phyloP scores from a whole-genome alignment of 169 alveolate species.

The Plasmodium relictum region DNA sequence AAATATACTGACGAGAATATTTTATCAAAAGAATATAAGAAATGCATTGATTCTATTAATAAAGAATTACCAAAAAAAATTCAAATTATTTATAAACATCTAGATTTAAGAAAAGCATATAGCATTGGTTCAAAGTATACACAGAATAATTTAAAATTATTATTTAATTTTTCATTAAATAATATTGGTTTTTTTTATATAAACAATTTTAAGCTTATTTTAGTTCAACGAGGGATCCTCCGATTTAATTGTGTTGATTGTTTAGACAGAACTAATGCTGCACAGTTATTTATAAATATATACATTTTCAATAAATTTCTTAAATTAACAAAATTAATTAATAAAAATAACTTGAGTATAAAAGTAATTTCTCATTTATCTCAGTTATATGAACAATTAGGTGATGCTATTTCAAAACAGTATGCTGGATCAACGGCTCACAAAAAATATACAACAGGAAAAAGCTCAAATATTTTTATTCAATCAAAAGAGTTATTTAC shows the following conservation, averaged over 20 bases:
- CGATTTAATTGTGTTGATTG: constrained; percentile 99
- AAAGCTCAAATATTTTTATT: constrained; percentile 72
- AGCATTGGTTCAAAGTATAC: constrained; percentile 69
- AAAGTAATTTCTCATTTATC: constrained; percentile 67
- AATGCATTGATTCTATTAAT: constrained; percentile 65
- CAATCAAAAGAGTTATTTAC: constrained; percentile 84
- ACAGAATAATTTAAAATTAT: constrained; percentile 70
- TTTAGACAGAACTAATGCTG: constrained; percentile 97
- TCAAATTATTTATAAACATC: constrained; percentile 71
- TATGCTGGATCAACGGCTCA: constrained; percentile 88
- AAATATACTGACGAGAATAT: constrained; percentile 79
- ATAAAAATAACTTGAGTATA: constrained; percentile 39
- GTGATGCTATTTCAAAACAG: constrained; percentile 86
- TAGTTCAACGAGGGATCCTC: constrained; percentile 93
- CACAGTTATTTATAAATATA: constrained; percentile 81
- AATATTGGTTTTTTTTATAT: constrained; percentile 72
- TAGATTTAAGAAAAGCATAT: constrained; percentile 76
- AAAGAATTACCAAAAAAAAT: constrained; percentile 76
- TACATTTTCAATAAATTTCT: constrained; percentile 74
- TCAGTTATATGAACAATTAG: constrained; percentile 80
- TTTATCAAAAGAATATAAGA: constrained; percentile 74
- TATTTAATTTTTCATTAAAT: constrained; percentile 43
- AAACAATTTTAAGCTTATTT: neutral
- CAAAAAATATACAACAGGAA: constrained; percentile 81
- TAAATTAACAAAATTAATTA: constrained; percentile 39